Evolutionary conservation across 2,329 filamentous ascomycete species (phyloP), one percentile per base, ranked within the genome.

Genomic region (Sporothrix pseudoabietina): DNA sequence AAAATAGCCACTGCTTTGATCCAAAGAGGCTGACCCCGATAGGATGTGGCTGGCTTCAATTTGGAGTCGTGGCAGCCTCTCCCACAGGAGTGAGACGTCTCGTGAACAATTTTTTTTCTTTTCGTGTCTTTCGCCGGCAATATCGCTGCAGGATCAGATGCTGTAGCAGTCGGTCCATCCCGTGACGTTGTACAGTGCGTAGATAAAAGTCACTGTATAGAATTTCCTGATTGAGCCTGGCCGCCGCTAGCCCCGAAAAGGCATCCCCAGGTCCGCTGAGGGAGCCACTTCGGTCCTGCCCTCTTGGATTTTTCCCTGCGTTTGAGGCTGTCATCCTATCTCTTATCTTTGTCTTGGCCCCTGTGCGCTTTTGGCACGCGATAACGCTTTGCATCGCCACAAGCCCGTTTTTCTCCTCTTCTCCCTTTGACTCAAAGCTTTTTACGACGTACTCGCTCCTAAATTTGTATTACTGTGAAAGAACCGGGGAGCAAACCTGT

Each of bases 321-420:
- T 55, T 9, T 44, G 16, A 4, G 14, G 32, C 35, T 35, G 68
- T 70, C 68, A 55, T 59, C 39, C 39, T 32, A 47, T 59, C 14
- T 59, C 69, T 71, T 65, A 71, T 63, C 69, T 71, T 19, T 26
- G 30, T 35, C 68, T 55, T 59, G 41, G 44, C 65, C 41, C 26
- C 3, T 52, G 16, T 68, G 8, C 44, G 12, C 22, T 68, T 54
- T 69, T 39, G 65, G 66, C 30, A 39, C 39, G 54, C 54, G 69
- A 68, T 68, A 68, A 72, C 19, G 26, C 71, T 26, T 26, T 61
- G 63, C 71, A 72, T 72, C 71, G 65, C 65, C 65, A 73, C 71
- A n/a, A 12, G 55, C 30, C 19, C 26, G 10, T 54, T 72, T 68
- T 61, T 72, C 61, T 66, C 49, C 39, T 65, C 32, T 61, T 41